Conservation (phyloP, 164 flowering plant genomes). For the Dillenia suffruticosa region DNA sequence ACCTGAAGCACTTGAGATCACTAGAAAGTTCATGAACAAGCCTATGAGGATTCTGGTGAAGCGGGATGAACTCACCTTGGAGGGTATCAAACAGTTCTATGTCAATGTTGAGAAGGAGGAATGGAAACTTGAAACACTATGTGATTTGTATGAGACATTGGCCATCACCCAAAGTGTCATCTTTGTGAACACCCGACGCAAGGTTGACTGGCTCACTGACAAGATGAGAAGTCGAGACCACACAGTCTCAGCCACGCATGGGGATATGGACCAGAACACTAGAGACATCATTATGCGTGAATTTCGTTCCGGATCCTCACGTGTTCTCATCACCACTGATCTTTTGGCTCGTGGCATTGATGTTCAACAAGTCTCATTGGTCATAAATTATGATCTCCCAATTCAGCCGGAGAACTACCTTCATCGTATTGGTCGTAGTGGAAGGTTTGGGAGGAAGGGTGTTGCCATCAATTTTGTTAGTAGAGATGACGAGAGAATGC, state of each 20-base stretch:
- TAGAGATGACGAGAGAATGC: constrained; percentile 52
- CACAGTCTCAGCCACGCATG: constrained; percentile 70
- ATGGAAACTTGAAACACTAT: constrained; percentile 49
- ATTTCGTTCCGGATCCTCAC: constrained; percentile 63
- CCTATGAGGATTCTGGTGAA: constrained; percentile 69
- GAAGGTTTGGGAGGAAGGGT: constrained; percentile 69
- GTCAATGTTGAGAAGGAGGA: constrained; percentile 51
- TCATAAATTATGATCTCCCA: constrained; percentile 63
- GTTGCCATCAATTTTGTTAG: constrained; percentile 67
- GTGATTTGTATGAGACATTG: constrained; percentile 47
- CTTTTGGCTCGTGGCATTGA: constrained; percentile 72
- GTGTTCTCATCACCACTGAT: constrained; percentile 66
- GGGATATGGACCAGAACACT: constrained; percentile 74
- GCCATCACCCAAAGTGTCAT: constrained; percentile 61
- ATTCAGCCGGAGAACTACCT: constrained; percentile 72
- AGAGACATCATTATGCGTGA: constrained; percentile 70
- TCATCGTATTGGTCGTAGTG: constrained; percentile 68
- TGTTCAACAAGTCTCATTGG: constrained; percentile 70
- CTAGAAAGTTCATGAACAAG: constrained; percentile 65
- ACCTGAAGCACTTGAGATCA: constrained; percentile 68
- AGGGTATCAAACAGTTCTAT: constrained; percentile 52
- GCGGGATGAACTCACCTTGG: constrained; percentile 66
- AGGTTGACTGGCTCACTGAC: constrained; percentile 71
- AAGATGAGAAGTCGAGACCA: constrained; percentile 64
- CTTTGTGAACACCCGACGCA: constrained; percentile 52